These are phyloP conservation scores for Podospora didyma DNA, from an alignment of 495 filamentous ascomycete genomes.

Conservation along the genomic window DNA sequence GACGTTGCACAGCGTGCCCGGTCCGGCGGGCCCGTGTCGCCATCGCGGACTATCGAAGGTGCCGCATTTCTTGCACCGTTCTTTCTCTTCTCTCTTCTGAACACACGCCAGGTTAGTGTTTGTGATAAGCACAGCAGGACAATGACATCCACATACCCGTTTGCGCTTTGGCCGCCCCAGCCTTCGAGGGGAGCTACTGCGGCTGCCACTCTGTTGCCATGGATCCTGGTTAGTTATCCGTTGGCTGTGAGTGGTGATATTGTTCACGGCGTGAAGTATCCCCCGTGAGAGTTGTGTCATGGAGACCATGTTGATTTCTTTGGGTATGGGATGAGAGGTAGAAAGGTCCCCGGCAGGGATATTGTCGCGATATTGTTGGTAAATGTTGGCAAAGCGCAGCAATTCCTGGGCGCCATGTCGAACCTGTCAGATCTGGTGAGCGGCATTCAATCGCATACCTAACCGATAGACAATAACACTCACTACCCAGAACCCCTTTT, in stretches of 20 bases:
- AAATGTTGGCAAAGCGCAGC: slow-evolving; percentile 11
- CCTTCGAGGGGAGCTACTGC: background rate
- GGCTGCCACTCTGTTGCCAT: background rate
- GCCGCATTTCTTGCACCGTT: slow-evolving; percentile 11
- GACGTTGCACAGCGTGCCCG: slow-evolving; percentile 19
- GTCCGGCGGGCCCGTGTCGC: slow-evolving; percentile 15
- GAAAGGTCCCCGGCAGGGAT: background rate
- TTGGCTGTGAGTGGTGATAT: slow-evolving; percentile 14
- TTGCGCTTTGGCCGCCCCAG: background rate
- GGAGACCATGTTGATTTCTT: slow-evolving; percentile 18
- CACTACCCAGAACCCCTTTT: slow-evolving; percentile 19
- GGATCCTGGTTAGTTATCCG: background rate
- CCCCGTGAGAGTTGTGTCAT: slow-evolving; percentile 19
- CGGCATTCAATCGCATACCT: background rate
- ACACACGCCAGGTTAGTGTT: background rate
- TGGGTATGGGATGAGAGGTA: slow-evolving; percentile 2
- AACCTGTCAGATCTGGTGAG: slow-evolving; percentile 1
- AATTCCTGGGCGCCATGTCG: slow-evolving; percentile 15
- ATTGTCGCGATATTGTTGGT: slow-evolving; percentile 3
- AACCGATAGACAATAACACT: background rate
- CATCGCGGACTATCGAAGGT: slow-evolving; percentile 11
- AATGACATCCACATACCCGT: background rate
- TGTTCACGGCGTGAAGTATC: slow-evolving; percentile 14
- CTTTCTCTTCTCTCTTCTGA: background rate
- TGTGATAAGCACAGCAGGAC: background rate